Percentiles rank a stretch among this genome's conserved stretches.
Conservation (phyloP, 169 alveolate genomes). For the Perkinsus olseni region DNA sequence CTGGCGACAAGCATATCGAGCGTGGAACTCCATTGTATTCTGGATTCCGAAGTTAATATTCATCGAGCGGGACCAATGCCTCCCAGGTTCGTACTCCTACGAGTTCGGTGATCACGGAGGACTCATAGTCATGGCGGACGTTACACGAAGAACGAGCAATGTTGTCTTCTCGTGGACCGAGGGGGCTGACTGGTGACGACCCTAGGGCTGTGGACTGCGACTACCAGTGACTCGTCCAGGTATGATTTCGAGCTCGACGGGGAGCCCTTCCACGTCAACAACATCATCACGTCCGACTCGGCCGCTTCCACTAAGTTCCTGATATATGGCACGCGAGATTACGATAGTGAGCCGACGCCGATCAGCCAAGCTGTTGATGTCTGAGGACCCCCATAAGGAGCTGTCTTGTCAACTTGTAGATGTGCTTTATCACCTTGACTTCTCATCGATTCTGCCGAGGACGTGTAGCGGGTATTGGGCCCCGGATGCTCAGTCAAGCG, state of each 20-base stretch:
- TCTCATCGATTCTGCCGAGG: slow-evolving; percentile 76
- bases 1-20: too few relatives aligned
- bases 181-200: slow-evolving; percentile 78
- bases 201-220: not conserved
- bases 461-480: slow-evolving; percentile 78
- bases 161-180: slow-evolving; percentile 79
- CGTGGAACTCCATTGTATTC: too few relatives aligned
- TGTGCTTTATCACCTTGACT: slow-evolving; percentile 74
- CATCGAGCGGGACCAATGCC: too few relatives aligned
- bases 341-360: not conserved
- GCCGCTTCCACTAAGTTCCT: slow-evolving; percentile 76
- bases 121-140: slow-evolving; percentile 83
- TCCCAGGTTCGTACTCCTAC: slow-evolving; percentile 83
- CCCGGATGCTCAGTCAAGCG: slow-evolving; percentile 74
- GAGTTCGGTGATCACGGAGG: slow-evolving; percentile 96
- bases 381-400: too few relatives aligned
- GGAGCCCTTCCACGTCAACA: slow-evolving; percentile 67
- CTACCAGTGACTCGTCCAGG: not conserved
- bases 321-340: slow-evolving; percentile 72
- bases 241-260: slow-evolving; percentile 65
- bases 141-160: slow-evolving; percentile 64
- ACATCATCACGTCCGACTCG: slow-evolving; percentile 84
- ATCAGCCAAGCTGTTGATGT: too few relatives aligned
- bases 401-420: slow-evolving; percentile 52
- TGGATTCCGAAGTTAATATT: too few relatives aligned